These are phyloP conservation scores for Epichloe sibirici DNA, from an alignment of 2,329 filamentous ascomycete species.

Conservation along the genomic window DNA sequence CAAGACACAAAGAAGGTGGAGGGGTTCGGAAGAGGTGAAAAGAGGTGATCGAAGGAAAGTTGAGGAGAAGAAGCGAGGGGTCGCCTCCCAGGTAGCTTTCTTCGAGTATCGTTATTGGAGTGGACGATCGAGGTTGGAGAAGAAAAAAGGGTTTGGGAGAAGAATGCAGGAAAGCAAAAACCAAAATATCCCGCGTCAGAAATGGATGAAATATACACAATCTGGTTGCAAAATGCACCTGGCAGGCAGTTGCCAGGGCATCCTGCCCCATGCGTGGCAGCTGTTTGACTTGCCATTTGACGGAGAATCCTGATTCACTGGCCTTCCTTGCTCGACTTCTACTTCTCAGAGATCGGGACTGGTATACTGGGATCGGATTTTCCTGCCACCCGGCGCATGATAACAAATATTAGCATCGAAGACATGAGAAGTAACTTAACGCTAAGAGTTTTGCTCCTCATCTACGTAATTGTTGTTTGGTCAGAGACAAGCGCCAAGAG, in stretches of 20 bases:
- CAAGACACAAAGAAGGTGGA: not conserved
- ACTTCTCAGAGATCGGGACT: not conserved
- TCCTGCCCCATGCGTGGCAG: slow-evolving; percentile 2
- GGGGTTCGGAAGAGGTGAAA: not conserved
- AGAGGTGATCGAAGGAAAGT: not conserved
- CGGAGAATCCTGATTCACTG: not conserved
- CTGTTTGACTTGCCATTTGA: slow-evolving; percentile 1
- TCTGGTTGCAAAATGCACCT: not conserved
- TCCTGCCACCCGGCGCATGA: too few species aligned
- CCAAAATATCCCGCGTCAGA: not conserved
- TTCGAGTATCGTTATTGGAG: not conserved
- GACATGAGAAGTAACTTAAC: too few species aligned
- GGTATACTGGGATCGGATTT: too few species aligned
- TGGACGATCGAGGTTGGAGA: not conserved
- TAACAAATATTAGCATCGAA: too few species aligned
- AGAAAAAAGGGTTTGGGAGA: slow-evolving; percentile 1
- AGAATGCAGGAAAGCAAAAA: slow-evolving; percentile 4
- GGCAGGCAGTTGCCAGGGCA: slow-evolving; percentile 4
- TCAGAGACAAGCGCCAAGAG: not conserved
- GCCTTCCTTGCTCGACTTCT: not conserved
- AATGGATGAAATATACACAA: not conserved
- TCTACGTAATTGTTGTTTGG: not conserved
- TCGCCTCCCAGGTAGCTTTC: not conserved
- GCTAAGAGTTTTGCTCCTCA: not conserved
- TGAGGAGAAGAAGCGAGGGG: not conserved